Percentiles rank a stretch among this genome's conserved stretches.
These are phyloP conservation scores for Nicotiana obtusifolia DNA, from an alignment of 257 asterid genomes.

Conservation along the genomic window DNA sequence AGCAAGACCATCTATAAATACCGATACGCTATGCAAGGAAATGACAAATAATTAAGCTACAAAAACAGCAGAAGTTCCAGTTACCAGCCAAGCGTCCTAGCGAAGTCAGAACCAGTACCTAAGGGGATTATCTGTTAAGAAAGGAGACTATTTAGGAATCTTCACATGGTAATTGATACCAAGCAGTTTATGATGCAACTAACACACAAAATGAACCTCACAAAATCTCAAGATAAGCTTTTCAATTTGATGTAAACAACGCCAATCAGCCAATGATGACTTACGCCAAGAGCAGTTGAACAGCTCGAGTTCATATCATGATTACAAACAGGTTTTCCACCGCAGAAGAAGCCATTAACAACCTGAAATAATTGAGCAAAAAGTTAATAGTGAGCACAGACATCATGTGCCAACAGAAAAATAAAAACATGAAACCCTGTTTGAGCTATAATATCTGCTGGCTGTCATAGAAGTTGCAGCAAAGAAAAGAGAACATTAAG, in stretches of 20 bases:
- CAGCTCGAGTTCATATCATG: conserved; percentile 35
- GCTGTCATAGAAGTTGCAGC: not conserved
- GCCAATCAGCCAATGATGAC: conserved; percentile 21
- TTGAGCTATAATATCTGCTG: conserved; percentile 1
- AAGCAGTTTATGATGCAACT: conserved; percentile 10
- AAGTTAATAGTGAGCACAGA: not conserved
- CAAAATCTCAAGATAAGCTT: conserved; percentile 5
- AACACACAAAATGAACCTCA: conserved; percentile 14
- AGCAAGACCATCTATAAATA: conserved; percentile 4
- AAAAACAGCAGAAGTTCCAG: conserved; percentile 26
- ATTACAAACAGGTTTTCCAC: conserved; percentile 61
- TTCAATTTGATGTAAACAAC: not conserved
- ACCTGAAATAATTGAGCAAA: conserved; percentile 41
- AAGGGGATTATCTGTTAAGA: conserved; percentile 75
- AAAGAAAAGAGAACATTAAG: not conserved
- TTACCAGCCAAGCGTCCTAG: conserved; percentile 90
- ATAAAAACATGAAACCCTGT: not conserved
- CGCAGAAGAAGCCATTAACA: conserved; percentile 82
- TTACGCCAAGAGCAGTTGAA: conserved; percentile 82
- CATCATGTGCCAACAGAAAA: not conserved
- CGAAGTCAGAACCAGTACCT: conserved; percentile 95
- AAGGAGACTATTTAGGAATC: conserved; percentile 17
- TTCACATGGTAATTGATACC: conserved; percentile 14
- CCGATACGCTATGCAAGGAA: conserved; percentile 9
- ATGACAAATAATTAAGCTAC: conserved; percentile 1